Percentiles rank a stretch among this genome's conserved stretches.
Conservation (phyloP, 1,284 basidiomycete genomes). For the Cryptococcus sp. region DNA sequence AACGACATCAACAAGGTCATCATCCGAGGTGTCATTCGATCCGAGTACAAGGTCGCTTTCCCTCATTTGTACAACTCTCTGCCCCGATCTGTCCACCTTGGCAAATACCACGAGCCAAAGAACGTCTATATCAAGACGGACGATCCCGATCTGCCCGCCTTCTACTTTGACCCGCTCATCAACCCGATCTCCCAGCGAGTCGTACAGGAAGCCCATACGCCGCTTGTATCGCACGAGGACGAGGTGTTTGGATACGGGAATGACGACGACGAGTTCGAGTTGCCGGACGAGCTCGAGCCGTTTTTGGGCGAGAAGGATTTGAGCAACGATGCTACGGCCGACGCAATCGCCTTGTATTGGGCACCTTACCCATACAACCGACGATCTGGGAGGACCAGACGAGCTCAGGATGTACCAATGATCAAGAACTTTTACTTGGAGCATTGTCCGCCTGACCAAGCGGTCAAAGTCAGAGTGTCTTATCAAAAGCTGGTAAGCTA, state of each 20-base stretch:
- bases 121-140: conserved; percentile 99
- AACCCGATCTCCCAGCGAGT: conserved; percentile 91
- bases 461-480: conserved; percentile 97
- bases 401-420: conserved; percentile 90
- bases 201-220: conserved; percentile 72
- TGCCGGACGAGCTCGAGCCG: conserved; percentile 74
- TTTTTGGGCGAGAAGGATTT: conserved; percentile 78
- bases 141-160: conserved; percentile 97
- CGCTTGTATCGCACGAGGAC: conserved; percentile 83
- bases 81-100: conserved; percentile 88
- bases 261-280: conserved; percentile 78
- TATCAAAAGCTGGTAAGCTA: conserved; percentile 79
- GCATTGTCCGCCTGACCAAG: conserved; percentile 92
- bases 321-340: conserved; percentile 88
- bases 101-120: conserved; percentile 89
- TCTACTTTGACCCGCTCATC: conserved; percentile 98
- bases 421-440: conserved; percentile 98
- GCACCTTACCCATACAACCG: conserved; percentile 93
- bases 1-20: conserved; percentile 99
- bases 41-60: conserved; percentile 99
- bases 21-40: conserved; percentile 96
- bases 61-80: conserved; percentile 98
- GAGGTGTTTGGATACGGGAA: conserved; percentile 76
- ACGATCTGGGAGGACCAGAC: conserved; percentile 84
- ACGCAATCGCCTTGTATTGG: conserved; percentile 98